Evolutionary conservation across 2,329 filamentous ascomycete species (phyloP), one percentile per base, ranked within the genome.

Genomic region (Karstenula rhodostoma): DNA sequence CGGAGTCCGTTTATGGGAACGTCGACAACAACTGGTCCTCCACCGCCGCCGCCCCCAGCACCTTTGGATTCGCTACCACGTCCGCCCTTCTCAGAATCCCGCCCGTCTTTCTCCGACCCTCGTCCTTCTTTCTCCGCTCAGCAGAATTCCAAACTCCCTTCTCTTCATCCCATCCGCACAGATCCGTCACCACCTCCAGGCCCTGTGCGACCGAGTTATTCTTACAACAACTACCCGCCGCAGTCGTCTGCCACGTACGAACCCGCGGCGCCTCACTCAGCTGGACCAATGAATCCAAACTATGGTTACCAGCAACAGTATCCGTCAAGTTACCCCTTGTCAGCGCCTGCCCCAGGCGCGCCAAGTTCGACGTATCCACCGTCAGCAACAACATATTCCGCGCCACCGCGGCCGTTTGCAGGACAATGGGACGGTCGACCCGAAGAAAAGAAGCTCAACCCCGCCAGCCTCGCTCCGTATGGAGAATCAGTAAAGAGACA

Each of bases 401-500:
- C 80, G 27, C 77, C 78, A 19, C 67, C 75, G 10, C 70, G 77
- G 22, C 29, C 46, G 2, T 75, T 78, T 52, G 67, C 76, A 13
- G 52, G 40, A 27, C 70, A 70, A 22, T 81, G 80, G 78, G 79
- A 80, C 22, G 71, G 67, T 50, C 70, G 73, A 4, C 19, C 73
- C 6, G 78, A 78, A 67, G 76, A 73, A 60, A 79, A 69, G 74
- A 77, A 77, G 62, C 68, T 74, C 23, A 73, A 71, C 15, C 70
- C 74, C 3, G 60, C 71, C 8, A 75, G 67, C 46, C 64, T 76
- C 15, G 75, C 73, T 12, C 69, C 74, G 2, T 79, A 78, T 61
- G 81, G 81, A 29, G 79, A 83, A 51, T 82, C 78, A 12, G 84
- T 89, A n/a, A 89, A 90, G 71, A 82, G 87, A 42, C 87, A 89